These are phyloP conservation scores for Phytophthora pini DNA, from an alignment of 352 stramenopile species.

Conservation along the genomic window DNA sequence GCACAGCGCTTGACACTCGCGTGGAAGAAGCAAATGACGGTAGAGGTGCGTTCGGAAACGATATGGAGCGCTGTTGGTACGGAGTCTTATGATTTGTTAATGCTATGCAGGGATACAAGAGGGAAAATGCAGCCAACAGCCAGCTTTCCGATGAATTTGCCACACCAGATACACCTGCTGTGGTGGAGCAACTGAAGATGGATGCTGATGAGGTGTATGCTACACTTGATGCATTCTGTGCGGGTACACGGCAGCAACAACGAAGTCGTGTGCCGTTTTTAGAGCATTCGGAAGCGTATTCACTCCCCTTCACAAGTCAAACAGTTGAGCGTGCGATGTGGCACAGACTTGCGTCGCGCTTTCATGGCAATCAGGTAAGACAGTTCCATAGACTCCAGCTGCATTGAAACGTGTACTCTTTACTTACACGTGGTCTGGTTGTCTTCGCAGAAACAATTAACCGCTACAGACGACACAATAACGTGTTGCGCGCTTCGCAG, in stretches of 20 bases:
- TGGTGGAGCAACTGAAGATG: constrained; percentile 7
- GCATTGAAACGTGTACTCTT: not conserved
- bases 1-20: constrained; percentile 24
- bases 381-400: not conserved
- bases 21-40: constrained; percentile 26
- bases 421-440: not conserved
- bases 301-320: constrained; percentile 19
- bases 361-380: constrained; percentile 18
- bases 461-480: constrained; percentile 12
- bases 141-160: not conserved
- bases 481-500: constrained; percentile 14
- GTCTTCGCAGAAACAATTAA: constrained; percentile 2
- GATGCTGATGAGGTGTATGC: constrained; percentile 18
- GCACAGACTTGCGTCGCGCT: constrained; percentile 12
- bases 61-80: not conserved
- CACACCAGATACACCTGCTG: not conserved
- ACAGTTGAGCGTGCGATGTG: constrained; percentile 21
- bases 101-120: constrained; percentile 5
- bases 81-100: too few relatives aligned
- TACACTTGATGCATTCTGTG: constrained; percentile 15
- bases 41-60: constrained; percentile 8
- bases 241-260: not conserved
- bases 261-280: constrained; percentile 14
- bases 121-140: not conserved
- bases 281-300: constrained; percentile 16